Conservation (phyloP, 2,329 filamentous ascomycete species). For the Trichophyton benhamiae region DNA sequence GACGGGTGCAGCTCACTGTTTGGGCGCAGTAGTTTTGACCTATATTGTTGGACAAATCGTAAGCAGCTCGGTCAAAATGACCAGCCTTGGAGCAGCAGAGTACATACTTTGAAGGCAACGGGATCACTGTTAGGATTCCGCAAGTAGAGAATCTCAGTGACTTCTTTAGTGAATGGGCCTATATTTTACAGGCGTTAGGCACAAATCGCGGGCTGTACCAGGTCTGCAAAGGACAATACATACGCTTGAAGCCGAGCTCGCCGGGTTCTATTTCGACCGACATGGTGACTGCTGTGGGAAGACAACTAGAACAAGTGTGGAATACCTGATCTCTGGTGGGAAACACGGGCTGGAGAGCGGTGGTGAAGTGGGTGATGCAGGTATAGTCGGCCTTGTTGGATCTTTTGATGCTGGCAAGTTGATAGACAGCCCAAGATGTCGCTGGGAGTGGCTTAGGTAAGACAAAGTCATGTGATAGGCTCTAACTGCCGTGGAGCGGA, state of each 20-base stretch:
- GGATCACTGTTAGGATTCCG: conserved; percentile 46
- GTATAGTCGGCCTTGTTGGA: not conserved
- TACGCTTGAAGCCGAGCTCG: conserved; percentile 89
- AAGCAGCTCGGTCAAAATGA: conserved; percentile 5
- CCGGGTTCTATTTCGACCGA: conserved; percentile 84
- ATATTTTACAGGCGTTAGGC: conserved; percentile 18
- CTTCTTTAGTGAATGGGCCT: conserved; percentile 54
- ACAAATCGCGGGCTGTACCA: conserved; percentile 6
- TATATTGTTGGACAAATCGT: conserved; percentile 30
- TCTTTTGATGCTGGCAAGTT: not conserved
- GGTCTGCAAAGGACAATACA: conserved; percentile 14
- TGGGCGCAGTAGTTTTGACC: conserved; percentile 98
- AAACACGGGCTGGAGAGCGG: not conserved
- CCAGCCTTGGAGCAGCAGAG: not conserved
- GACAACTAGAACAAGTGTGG: not conserved
- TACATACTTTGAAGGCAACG: conserved; percentile 50
- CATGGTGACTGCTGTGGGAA: conserved; percentile 46
- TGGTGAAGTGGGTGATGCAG: not conserved
- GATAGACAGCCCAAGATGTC: not conserved
- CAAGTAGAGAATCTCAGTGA: conserved; percentile 49
- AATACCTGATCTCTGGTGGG: not conserved
- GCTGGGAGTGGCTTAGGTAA: not conserved
- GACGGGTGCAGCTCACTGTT: conserved; percentile 59
- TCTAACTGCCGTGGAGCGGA: no score
- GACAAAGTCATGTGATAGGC: not conserved